phyloP scores from a whole-genome alignment of 495 filamentous ascomycete species.

The Cercophora samala region DNA sequence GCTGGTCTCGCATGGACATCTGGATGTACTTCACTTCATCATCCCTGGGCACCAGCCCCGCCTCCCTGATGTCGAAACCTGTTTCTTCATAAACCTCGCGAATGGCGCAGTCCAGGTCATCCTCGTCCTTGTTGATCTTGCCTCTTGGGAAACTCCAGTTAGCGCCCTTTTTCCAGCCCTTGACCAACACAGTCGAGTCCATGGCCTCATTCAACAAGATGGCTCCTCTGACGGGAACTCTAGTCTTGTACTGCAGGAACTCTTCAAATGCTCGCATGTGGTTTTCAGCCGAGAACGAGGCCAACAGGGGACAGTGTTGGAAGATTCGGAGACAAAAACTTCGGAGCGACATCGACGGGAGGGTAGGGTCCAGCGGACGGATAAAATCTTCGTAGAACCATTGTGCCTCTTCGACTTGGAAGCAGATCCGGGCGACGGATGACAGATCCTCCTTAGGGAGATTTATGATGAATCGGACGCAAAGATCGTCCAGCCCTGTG shows the following conservation, averaged over 20 bases:
- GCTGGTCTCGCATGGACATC: constrained; percentile 84
- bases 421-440: constrained; percentile 89
- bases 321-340: constrained; percentile 85
- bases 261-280: constrained; percentile 79
- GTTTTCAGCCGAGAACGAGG: constrained; percentile 69
- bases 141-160: constrained; percentile 96
- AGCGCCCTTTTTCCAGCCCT: constrained; percentile 94
- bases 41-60: constrained; percentile 67
- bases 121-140: constrained; percentile 96
- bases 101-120: constrained; percentile 85
- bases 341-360: constrained; percentile 80
- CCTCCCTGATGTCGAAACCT: constrained; percentile 72
- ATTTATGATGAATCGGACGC: constrained; percentile 94
- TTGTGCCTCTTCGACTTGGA: constrained; percentile 98
- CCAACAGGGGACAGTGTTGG: constrained; percentile 84
- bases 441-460: constrained; percentile 84
- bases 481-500: constrained; percentile 90
- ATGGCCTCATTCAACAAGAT: constrained; percentile 88
- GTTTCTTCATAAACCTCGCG: constrained; percentile 96
- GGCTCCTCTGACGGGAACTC: constrained; percentile 88
- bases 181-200: constrained; percentile 88
- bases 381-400: constrained; percentile 99
- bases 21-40: constrained; percentile 75
- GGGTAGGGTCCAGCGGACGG: constrained; percentile 75
- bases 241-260: constrained; percentile 89